Evolutionary conservation across 169 alveolate species (phyloP).

Genomic region (Plasmodium berghei): DNA sequence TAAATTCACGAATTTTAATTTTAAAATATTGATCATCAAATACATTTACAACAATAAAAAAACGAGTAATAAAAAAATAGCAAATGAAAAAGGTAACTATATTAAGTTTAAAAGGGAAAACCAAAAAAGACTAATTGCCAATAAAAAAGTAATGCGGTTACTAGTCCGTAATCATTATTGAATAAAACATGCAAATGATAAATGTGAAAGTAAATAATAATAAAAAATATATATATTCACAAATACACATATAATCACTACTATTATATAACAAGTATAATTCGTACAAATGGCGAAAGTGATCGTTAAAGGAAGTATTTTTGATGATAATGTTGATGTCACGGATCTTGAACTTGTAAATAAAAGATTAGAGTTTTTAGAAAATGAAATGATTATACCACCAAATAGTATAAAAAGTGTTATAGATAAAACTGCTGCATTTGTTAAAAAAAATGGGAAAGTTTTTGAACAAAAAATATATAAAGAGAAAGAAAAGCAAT

Average conservation of each 20-base stretch:
- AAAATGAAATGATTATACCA: slow-evolving; percentile 88
- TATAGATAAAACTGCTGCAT: slow-evolving; percentile 93
- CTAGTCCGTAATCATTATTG: background rate
- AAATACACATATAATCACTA: background rate
- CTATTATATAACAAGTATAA: background rate
- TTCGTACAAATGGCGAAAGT: slow-evolving; percentile 49
- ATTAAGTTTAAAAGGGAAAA: too few relatives aligned
- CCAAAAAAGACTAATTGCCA: too few relatives aligned
- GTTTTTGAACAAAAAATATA: slow-evolving; percentile 90
- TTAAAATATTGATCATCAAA: too few relatives aligned
- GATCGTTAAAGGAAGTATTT: slow-evolving; percentile 40
- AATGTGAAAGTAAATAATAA: background rate
- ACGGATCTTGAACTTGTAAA: slow-evolving; percentile 30
- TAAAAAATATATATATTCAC: background rate
- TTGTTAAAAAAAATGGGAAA: slow-evolving; percentile 93
- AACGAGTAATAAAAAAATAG: too few relatives aligned
- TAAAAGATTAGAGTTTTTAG: slow-evolving; percentile 39
- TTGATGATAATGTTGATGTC: slow-evolving; percentile 64
- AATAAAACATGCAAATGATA: background rate
- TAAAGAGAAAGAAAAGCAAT: slow-evolving; percentile 86
- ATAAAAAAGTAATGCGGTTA: too few relatives aligned
- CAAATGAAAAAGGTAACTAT: too few relatives aligned
- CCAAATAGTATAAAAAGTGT: slow-evolving; percentile 89
- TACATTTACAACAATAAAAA: too few relatives aligned
- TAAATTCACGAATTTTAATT: too few relatives aligned